Evolutionary conservation across 805 yeast genomes (phyloP), one percentile per base, ranked within the genome.

Genomic region (Candida namnaoensis): DNA sequence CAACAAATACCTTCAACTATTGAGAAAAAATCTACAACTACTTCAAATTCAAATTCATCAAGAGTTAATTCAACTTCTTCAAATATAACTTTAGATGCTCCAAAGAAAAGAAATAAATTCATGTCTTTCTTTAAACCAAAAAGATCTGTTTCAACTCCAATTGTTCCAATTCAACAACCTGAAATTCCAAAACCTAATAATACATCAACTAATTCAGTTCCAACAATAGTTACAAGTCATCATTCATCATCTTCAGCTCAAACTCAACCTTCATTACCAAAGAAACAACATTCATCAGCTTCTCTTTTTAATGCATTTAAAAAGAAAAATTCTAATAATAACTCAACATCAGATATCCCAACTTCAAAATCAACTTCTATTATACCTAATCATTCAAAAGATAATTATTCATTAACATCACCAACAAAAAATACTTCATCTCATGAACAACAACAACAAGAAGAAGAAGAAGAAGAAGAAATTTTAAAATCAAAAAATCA

Each of bases 231-330:
- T 9, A 9, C 30, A n/a, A n/a, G n/a, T n/a, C n/a, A n/a, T n/a
- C n/a, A n/a, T n/a, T n/a, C n/a, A 27, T 9, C 30, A 3, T 11
- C 30, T 9, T 27, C 30, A 27, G 4, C 30, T 9, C 11, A 7
- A 27, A 44, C 51, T 7, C 1, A 43, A 7, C 12, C 40, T 26
- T 12, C 42, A 19, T 30, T 23, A 15, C 34, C 38, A 47, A 47
- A 27, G 47, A 57, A 24, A 54, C 59, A 14, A 41, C 54, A 2
- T 30, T 54, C 58, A 0, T 49, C 57, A 7, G 50, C 38, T 1
- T 53, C 57, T 1, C 39, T 56, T 35, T 54, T 56, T 44, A 42
- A 45, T 15, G 57, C 58, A 1, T 56, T 56, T 39, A 56, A 45
- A 37, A 49, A 34, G 23, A 34, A 34, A 10, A 6, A n/a, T 14